A percentile compares a stretch with the other conserved stretches of the same genome.
Evolutionary conservation across 495 filamentous ascomycete genomes (phyloP).

Genomic region (Physcia stellaris): DNA sequence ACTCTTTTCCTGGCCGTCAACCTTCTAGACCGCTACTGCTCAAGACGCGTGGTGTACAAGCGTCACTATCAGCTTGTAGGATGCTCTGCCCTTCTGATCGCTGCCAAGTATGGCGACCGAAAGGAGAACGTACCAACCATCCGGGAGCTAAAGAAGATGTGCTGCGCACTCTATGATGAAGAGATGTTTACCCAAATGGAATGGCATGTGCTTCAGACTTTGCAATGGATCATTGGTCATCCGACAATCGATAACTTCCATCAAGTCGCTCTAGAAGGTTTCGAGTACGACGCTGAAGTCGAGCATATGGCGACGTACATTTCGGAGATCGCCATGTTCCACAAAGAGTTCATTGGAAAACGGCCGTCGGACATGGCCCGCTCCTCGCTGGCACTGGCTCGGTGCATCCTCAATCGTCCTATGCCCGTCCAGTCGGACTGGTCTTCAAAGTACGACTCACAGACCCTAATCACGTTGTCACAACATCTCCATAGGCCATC

Average conservation of each 20-base stretch:
- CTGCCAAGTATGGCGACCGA: conserved; percentile 95
- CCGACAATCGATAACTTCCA: conserved; percentile 91
- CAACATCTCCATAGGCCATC: conserved; percentile 82
- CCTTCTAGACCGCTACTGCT: conserved; percentile 94
- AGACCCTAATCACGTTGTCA: conserved; percentile 65
- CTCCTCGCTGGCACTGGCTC: conserved; percentile 70
- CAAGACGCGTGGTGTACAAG: conserved; percentile 96
- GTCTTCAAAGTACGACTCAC: conserved; percentile 68
- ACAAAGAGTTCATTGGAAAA: conserved; percentile 87
- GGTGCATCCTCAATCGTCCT: conserved; percentile 70
- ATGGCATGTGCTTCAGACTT: conserved; percentile 97
- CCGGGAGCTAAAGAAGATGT: conserved; percentile 95
- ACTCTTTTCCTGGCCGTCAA: conserved; percentile 94
- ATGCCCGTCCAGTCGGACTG: conserved; percentile 64
- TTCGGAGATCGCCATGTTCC: conserved; percentile 85
- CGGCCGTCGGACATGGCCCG: conserved; percentile 82
- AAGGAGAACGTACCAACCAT: conserved; percentile 96
- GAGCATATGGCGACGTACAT: conserved; percentile 93
- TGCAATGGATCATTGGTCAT: conserved; percentile 91
- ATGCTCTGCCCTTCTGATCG: conserved; percentile 90
- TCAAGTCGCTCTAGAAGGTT: conserved; percentile 55
- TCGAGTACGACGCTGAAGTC: conserved; percentile 60
- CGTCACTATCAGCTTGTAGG: conserved; percentile 97
- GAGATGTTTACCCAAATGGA: conserved; percentile 99
- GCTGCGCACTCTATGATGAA: conserved; percentile 93